Percentiles rank a stretch among this genome's conserved stretches.
These are phyloP conservation scores for Hymenoscyphus infarciens DNA, from an alignment of 2,329 filamentous ascomycete genomes.

Conservation along the genomic window DNA sequence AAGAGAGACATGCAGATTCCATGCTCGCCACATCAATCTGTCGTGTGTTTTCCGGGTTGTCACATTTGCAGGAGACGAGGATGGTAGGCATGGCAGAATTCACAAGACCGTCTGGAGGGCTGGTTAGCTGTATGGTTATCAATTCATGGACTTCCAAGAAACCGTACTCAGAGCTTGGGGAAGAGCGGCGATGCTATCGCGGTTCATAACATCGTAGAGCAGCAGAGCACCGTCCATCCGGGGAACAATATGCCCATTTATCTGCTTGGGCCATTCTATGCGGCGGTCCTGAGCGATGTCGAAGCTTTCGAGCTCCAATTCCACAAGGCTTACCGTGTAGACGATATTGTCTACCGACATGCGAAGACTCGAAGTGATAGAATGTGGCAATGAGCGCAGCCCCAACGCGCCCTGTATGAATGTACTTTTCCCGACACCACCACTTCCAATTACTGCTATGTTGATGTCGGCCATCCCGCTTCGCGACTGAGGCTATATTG, in stretches of 20 bases:
- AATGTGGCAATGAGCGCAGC: slow-evolving; percentile 49
- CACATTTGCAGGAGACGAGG: slow-evolving; percentile 87
- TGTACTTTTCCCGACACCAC: slow-evolving; percentile 64
- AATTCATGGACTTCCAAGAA: slow-evolving; percentile 15
- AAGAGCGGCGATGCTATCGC: slow-evolving; percentile 69
- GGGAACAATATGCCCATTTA: slow-evolving; percentile 68
- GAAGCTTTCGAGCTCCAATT: slow-evolving; percentile 63
- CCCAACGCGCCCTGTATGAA: slow-evolving; percentile 63
- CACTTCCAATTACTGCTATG: slow-evolving; percentile 63
- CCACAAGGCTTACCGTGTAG: slow-evolving; percentile 59
- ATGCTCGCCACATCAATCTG: slow-evolving; percentile 68
- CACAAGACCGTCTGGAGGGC: slow-evolving; percentile 62
- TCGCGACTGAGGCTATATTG: slow-evolving; percentile 31
- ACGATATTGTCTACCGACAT: slow-evolving; percentile 56
- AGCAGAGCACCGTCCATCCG: slow-evolving; percentile 79
- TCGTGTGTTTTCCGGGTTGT: slow-evolving; percentile 66
- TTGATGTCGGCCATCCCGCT: slow-evolving; percentile 50
- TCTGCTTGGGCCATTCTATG: slow-evolving; percentile 64
- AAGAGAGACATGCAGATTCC: slow-evolving; percentile 63
- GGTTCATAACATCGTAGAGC: slow-evolving; percentile 82
- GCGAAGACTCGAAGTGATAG: slow-evolving; percentile 53
- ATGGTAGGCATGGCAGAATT: slow-evolving; percentile 72
- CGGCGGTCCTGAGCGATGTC: slow-evolving; percentile 55
- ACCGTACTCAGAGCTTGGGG: slow-evolving; percentile 75
- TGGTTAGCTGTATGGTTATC: slow-evolving; percentile 14